Evolutionary conservation across 371 early-diverging fungal species (phyloP).

Genomic region (Rhizopus stolonifer): DNA sequence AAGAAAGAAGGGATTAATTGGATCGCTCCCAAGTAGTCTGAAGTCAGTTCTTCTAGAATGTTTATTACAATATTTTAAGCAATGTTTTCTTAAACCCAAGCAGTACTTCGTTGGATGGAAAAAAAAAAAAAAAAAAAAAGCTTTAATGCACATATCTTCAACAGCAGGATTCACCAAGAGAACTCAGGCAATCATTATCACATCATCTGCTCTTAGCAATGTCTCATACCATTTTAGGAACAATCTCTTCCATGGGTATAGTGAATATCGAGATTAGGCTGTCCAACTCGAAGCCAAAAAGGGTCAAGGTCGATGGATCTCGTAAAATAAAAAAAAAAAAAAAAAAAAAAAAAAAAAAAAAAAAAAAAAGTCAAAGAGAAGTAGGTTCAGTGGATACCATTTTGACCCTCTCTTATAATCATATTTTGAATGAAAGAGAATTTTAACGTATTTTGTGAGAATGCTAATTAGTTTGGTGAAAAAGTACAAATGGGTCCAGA

Average conservation of each 20-base stretch:
- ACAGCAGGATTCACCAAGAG: constrained; percentile 10
- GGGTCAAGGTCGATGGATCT: constrained; percentile 7
- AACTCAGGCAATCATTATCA: constrained; percentile 8
- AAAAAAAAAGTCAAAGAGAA: constrained; percentile 4
- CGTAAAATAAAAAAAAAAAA: constrained; percentile 1
- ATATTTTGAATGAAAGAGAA: background rate
- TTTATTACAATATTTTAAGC: too few relatives aligned
- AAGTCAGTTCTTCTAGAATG: too few relatives aligned
- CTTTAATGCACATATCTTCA: too few relatives aligned
- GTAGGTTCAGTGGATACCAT: too few relatives aligned
- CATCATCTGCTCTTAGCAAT: constrained; percentile 5
- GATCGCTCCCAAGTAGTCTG: too few relatives aligned
- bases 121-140: too few relatives aligned
- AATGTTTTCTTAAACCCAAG: too few relatives aligned
- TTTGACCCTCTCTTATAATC: too few relatives aligned
- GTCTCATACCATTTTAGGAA: constrained; percentile 3
- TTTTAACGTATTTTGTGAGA: too few relatives aligned
- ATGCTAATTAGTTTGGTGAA: too few relatives aligned
- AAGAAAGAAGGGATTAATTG: too few relatives aligned
- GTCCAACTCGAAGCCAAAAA: background rate
- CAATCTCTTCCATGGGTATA: constrained; percentile 9
- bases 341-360: background rate
- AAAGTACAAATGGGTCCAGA: constrained; percentile 6
- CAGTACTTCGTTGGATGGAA: too few relatives aligned
- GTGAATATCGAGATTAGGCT: constrained; percentile 8